Base-by-base conservation (phyloP, 257 asterid species). In the Primulina huaijiensis region DNA sequence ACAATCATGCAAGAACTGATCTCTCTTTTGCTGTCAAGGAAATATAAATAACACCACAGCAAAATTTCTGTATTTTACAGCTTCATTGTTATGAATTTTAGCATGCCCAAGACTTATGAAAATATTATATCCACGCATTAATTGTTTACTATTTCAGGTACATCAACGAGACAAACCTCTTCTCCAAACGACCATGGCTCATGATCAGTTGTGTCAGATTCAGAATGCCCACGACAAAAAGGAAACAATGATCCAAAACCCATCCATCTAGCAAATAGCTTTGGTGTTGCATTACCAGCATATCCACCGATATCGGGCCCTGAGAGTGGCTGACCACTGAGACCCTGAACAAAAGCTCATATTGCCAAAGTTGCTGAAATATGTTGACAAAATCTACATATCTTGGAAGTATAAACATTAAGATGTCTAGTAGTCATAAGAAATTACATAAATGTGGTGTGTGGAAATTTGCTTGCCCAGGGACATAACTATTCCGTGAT, bases 241-340 rank as follows among this genome's bases (percentile, higher is more conserved):
- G 99, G 99, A 81, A 93, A 90, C 91, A 93, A 62, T 62, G 99
- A 69, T 29, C 95, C 97, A 46, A 93, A 75, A 65, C 97, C 99
- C 96, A 93, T 87, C 99, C 99, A 93, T 86, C 96, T 87, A 66
- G 96, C 99, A 80, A 90, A 93, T 79, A 93, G 89, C 78, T 82
- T 89, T 12, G 96, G 96, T 10, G 97, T 89, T 34, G 99, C 97
- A 78, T 90, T 86, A 61, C 96, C 99, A 74, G 95, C 96, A 80
- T 90, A 93, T 46, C 99, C 99, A 71, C 99, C 99, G 62, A 93
- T 89, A 85, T 93, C 99, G 25, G 99, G 99, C 70, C 99, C 99
- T 2, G 96, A 83, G 33, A 93, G 82, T 37, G 97, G 97, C 76
- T 93, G 99, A 55, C 96, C 97, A 66, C 97, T 93, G 70, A 93